Base-by-base conservation (phyloP, 306 rosid species). In the Sicyos baderoa region DNA sequence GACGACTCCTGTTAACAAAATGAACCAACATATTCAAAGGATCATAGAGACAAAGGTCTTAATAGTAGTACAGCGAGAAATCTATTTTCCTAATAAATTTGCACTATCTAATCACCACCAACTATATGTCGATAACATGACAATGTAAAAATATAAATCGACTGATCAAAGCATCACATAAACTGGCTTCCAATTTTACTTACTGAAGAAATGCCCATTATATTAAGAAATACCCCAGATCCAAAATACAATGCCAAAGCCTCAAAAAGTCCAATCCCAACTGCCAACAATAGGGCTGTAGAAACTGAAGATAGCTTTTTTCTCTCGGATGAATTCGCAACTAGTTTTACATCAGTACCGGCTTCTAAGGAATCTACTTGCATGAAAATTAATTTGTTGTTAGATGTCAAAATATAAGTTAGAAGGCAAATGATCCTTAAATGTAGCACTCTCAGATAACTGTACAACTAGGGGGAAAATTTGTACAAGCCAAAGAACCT, bases 231-330 rank as follows among this genome's bases (percentile, higher is more conserved):
- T 21, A 77, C 48, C 68, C 84, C 86, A 67, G 96, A 78, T 72
- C 96, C 99, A 18, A 90, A 76, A 85, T 76, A 85, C 85, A 93
- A 47, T 25, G 90, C 94, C 25, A 84, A 69, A 29, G 95, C 96
- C 94, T 93, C 99, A 85, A 88, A 79, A 69, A 86, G 45, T 50
- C 99, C 99, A 76, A 93, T 84, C 67, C 83, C 84, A 22, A 82
- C 79, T 17, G 99, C 91, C 73, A 93, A 81, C 37, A 90, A 76
- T 79, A 93, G 77, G 75, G 99, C 99, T 51, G 99, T 93, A 72
- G 99, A 90, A 75, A 93, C 97, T 19, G 97, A 88, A 73, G 97
- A 76, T 9, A 93, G 83, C 29, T 90, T 94, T 79, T 81, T 84
- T 85, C 87, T 78, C 76, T 78, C 81, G 55, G 76, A 35, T 56